Percentiles rank a stretch among this genome's conserved stretches.
These are phyloP conservation scores for Quercus engelmannii DNA, from an alignment of 306 rosid genomes.

Conservation along the genomic window DNA sequence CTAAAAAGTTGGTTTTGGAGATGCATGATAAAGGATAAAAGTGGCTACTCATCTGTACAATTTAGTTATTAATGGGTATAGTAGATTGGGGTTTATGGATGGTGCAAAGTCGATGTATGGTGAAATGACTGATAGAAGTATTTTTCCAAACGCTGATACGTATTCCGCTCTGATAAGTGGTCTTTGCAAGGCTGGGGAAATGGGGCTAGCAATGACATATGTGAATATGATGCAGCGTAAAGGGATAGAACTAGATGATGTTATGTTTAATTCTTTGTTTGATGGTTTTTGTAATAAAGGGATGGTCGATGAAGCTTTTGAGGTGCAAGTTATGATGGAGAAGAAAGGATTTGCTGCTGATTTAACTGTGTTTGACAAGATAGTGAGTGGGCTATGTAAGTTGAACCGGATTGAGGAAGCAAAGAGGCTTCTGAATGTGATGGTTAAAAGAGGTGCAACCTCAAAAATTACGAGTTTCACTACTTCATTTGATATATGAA, in stretches of 20 bases:
- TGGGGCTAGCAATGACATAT: slow-evolving; percentile 17
- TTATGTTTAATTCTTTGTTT: slow-evolving; percentile 7
- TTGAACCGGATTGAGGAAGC: slow-evolving; percentile 19
- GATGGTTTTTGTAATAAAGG: slow-evolving; percentile 16
- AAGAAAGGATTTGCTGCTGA: slow-evolving; percentile 9
- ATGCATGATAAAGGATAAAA: slow-evolving; percentile 29
- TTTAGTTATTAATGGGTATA: slow-evolving; percentile 9
- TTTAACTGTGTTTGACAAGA: not conserved
- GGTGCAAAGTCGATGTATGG: slow-evolving; percentile 16
- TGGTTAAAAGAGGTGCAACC: slow-evolving; percentile 17
- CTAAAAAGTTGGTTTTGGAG: slow-evolving; percentile 19
- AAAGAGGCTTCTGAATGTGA: slow-evolving; percentile 1
- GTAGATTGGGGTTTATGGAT: slow-evolving; percentile 10
- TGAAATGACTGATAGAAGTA: slow-evolving; percentile 28
- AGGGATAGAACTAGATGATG: slow-evolving; percentile 11
- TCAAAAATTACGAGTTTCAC: not conserved
- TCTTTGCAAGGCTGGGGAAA: slow-evolving; percentile 23
- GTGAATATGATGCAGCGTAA: slow-evolving; percentile 19
- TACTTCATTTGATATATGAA: not conserved
- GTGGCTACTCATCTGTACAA: slow-evolving; percentile 19
- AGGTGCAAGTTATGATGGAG: slow-evolving; percentile 15
- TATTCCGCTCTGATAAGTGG: slow-evolving; percentile 16
- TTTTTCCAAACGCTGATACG: slow-evolving; percentile 9
- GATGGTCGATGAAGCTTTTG: slow-evolving; percentile 24
- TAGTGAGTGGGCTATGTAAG: slow-evolving; percentile 7